Conservation (phyloP, 257 asterid genomes). For the Ocimum tenuiflorum region DNA sequence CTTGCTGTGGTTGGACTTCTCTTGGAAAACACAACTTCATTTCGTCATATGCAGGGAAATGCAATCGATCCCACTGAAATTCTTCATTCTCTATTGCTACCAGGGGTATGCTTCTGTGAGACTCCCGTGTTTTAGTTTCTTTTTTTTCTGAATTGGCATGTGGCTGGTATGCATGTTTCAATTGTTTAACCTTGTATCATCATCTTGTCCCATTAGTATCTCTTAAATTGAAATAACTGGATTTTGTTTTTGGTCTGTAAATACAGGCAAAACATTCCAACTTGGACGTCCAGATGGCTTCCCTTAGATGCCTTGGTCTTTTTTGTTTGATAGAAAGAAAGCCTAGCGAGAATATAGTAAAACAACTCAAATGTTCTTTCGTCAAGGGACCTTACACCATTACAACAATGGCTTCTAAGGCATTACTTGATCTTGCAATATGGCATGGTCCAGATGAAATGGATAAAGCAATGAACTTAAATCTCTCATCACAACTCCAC, state of each 20-base stretch:
- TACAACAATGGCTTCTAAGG: constrained; percentile 64
- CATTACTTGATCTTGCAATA: constrained; percentile 83
- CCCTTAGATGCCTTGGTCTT: constrained; percentile 88
- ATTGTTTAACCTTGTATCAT: not conserved
- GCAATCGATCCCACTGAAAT: constrained; percentile 72
- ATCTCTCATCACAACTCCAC: constrained; percentile 39
- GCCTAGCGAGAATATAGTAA: constrained; percentile 59
- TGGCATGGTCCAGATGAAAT: constrained; percentile 88
- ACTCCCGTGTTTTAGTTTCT: not conserved
- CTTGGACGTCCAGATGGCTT: constrained; percentile 86
- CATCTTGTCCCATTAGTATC: constrained; percentile 2
- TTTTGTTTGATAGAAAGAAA: constrained; percentile 71
- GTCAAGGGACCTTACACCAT: constrained; percentile 47
- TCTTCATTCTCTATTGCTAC: constrained; percentile 75
- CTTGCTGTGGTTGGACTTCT: constrained; percentile 78
- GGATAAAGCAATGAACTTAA: constrained; percentile 60
- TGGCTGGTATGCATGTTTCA: constrained; percentile 5
- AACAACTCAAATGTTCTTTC: constrained; percentile 64
- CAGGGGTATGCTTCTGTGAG: constrained; percentile 57
- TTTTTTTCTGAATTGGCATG: not conserved
- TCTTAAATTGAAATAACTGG: constrained; percentile 1
- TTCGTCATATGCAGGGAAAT: constrained; percentile 58
- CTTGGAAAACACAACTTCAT: constrained; percentile 65
- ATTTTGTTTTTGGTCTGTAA: constrained; percentile 18
- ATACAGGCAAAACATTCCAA: constrained; percentile 80